These are phyloP conservation scores for Petasospora fabianii DNA, from an alignment of 1,139 yeast genomes.

Conservation along the genomic window DNA sequence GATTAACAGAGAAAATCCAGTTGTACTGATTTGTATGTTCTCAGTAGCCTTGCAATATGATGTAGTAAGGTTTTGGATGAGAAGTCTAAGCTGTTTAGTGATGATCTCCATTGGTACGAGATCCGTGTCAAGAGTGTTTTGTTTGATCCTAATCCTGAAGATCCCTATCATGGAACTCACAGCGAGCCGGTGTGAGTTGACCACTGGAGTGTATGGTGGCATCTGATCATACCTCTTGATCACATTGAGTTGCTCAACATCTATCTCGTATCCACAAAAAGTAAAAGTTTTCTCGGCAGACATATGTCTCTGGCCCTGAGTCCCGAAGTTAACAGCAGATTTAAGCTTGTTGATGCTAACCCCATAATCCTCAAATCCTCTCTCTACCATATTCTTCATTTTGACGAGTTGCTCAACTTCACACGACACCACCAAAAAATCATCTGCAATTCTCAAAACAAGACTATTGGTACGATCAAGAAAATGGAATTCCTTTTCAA, in stretches of 20 bases:
- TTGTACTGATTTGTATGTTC: neutral
- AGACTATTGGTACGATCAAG: slow-evolving; percentile 31
- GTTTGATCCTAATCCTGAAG: slow-evolving; percentile 26
- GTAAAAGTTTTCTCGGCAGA: slow-evolving; percentile 1
- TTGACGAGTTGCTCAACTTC: slow-evolving; percentile 25
- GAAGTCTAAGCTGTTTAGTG: slow-evolving; percentile 20
- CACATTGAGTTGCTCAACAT: slow-evolving; percentile 27
- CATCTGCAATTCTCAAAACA: slow-evolving; percentile 76
- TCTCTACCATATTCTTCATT: slow-evolving; percentile 29
- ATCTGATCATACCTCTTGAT: slow-evolving; percentile 25
- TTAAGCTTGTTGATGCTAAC: slow-evolving; percentile 57
- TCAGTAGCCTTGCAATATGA: slow-evolving; percentile 13
- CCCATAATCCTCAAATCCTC: slow-evolving; percentile 52
- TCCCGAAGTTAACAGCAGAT: slow-evolving; percentile 34
- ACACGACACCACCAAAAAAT: slow-evolving; percentile 67
- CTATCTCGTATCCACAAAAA: slow-evolving; percentile 29
- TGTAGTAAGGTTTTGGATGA: slow-evolving; percentile 19
- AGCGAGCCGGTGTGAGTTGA: slow-evolving; percentile 23
- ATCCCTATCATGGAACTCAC: slow-evolving; percentile 20
- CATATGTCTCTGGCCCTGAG: slow-evolving; percentile 5
- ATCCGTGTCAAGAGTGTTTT: slow-evolving; percentile 23
- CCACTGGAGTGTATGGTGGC: slow-evolving; percentile 8
- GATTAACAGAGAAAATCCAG: slow-evolving; percentile 9
- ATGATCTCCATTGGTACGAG: slow-evolving; percentile 20
- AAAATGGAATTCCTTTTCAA: slow-evolving; percentile 40